A percentile compares a stretch with the other conserved stretches of the same genome.
Conservation (phyloP, 768 basidiomycete genomes). For the Arthromyces matolae region DNA sequence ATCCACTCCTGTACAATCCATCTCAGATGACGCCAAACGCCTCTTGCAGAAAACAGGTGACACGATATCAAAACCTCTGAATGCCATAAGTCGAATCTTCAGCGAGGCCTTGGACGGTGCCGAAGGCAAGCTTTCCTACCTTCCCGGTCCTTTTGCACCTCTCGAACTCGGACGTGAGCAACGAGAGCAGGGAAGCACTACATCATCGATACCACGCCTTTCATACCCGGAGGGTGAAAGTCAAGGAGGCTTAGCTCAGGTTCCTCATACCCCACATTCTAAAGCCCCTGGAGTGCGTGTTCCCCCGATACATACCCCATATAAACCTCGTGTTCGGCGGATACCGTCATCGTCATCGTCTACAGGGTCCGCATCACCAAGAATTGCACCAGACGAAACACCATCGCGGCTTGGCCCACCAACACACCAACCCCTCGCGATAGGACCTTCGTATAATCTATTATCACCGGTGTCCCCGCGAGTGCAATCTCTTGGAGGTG, state of each 20-base stretch:
- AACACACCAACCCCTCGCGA: conserved; percentile 44
- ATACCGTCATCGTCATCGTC: conserved; percentile 41
- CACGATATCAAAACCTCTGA: conserved; percentile 87
- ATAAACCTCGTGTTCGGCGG: conserved; percentile 67
- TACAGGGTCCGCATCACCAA: conserved; percentile 25
- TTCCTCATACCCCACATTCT: conserved; percentile 37
- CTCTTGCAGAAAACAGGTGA: conserved; percentile 90
- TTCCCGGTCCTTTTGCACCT: conserved; percentile 68
- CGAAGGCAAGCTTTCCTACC: conserved; percentile 59
- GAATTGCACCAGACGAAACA: conserved; percentile 42
- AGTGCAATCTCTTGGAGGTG: conserved; percentile 38
- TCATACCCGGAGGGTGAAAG: conserved; percentile 30
- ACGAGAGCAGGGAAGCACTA: conserved; percentile 25
- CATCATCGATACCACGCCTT: conserved; percentile 36
- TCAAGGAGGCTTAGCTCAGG: conserved; percentile 14
- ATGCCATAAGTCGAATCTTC: conserved; percentile 83
- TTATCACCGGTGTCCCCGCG: conserved; percentile 37
- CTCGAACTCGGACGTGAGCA: conserved; percentile 59
- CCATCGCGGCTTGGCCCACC: conserved; percentile 46
- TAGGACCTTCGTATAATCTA: conserved; percentile 46
- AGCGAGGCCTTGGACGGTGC: conserved; percentile 76
- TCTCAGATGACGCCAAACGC: conserved; percentile 71
- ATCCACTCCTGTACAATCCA: conserved; percentile 48
- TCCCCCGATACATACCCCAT: conserved; percentile 58
- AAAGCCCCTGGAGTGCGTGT: conserved; percentile 29